Conservation (phyloP, 1,284 basidiomycete genomes). For the Pseudozyma sp. region DNA sequence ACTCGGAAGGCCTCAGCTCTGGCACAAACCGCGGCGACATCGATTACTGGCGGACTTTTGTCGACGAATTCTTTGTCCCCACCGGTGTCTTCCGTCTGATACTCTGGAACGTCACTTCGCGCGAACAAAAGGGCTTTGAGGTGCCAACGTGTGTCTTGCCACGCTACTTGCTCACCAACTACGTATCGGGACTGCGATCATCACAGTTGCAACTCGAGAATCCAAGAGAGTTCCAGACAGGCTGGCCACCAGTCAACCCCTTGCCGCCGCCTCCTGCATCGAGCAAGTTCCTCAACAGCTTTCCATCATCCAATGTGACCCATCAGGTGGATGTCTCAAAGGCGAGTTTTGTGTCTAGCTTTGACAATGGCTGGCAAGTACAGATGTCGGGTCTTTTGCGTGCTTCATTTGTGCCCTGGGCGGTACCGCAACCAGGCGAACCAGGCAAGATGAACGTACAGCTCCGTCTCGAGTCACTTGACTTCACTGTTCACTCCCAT, state of each 20-base stretch:
- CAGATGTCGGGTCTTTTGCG: slow-evolving; percentile 52
- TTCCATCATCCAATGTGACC: slow-evolving; percentile 48
- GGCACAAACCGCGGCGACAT: slow-evolving; percentile 39
- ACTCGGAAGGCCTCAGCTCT: slow-evolving; percentile 38
- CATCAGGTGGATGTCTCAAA: slow-evolving; percentile 48
- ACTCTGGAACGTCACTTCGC: slow-evolving; percentile 52
- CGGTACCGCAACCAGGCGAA: slow-evolving; percentile 14
- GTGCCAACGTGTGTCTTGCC: slow-evolving; percentile 54
- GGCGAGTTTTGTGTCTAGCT: slow-evolving; percentile 42
- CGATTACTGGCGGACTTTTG: slow-evolving; percentile 55
- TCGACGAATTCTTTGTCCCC: slow-evolving; percentile 51
- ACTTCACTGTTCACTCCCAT: slow-evolving; percentile 47
- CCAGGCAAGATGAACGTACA: slow-evolving; percentile 34
- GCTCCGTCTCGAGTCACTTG: slow-evolving; percentile 54
- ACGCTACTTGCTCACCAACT: slow-evolving; percentile 54
- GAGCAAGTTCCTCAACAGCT: slow-evolving; percentile 43
- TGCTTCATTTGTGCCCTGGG: slow-evolving; percentile 47
- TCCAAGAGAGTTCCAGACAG: slow-evolving; percentile 49
- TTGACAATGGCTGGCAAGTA: slow-evolving; percentile 57
- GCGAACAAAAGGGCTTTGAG: slow-evolving; percentile 58
- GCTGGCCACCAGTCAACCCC: slow-evolving; percentile 37
- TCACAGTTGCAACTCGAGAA: slow-evolving; percentile 43
- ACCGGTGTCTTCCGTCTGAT: slow-evolving; percentile 47
- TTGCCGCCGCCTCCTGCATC: slow-evolving; percentile 45
- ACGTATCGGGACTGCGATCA: slow-evolving; percentile 46